Conservation (phyloP, 257 asterid species). For the Avicennia marina region DNA sequence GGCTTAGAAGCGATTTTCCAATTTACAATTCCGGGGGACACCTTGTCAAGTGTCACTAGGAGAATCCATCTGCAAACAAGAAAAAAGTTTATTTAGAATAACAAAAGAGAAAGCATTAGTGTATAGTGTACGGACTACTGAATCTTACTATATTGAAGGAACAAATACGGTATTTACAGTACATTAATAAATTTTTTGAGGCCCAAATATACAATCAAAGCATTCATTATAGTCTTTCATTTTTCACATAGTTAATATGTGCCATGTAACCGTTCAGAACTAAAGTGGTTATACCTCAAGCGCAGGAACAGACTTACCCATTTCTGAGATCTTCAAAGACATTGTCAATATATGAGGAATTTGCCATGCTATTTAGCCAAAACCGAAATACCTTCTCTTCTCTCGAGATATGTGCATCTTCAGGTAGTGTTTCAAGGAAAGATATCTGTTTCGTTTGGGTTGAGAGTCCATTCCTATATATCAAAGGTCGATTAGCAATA, state of each 20-base stretch:
- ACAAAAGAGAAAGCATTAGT: too few relatives aligned
- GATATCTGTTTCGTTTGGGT: conserved; percentile 74
- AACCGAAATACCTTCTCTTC: conserved; percentile 91
- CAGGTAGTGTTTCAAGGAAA: conserved; percentile 76
- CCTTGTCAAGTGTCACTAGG: conserved; percentile 84
- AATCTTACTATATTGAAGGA: too few relatives aligned
- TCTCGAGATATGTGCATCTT: conserved; percentile 77
- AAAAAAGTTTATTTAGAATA: background rate
- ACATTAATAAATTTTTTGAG: too few relatives aligned
- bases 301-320: conserved; percentile 51
- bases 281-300: conserved; percentile 4
- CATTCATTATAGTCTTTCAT: too few relatives aligned
- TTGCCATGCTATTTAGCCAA: conserved; percentile 88
- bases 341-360: conserved; percentile 81
- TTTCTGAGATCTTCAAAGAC: conserved; percentile 95
- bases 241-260: background rate
- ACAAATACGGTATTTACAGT: too few relatives aligned
- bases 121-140: too few relatives aligned
- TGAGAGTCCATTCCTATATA: conserved; percentile 83
- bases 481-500: conserved; percentile 20
- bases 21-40: conserved; percentile 85
- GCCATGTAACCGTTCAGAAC: background rate
- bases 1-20: conserved; percentile 94
- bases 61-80: conserved; percentile 76
- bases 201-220: too few relatives aligned